Evolutionary conservation across 23 red algal genomes (phyloP), one percentile per base, ranked within the genome.

Genomic region (Gracilaria domingensis): DNA sequence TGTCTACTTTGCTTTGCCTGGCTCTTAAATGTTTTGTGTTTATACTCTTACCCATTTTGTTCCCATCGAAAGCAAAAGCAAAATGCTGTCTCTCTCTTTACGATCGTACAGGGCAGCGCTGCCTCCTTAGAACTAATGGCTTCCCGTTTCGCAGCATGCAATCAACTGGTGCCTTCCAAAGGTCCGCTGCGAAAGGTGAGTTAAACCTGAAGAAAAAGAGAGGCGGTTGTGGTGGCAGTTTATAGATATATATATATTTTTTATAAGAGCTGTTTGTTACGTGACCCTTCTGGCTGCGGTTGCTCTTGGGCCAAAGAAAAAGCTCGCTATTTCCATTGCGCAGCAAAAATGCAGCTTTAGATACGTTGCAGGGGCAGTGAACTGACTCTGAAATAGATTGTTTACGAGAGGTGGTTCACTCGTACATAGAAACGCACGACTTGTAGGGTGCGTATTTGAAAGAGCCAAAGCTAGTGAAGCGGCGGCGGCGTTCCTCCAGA

Each of bases 1-100:
- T 37, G 30, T 69, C 1, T 18, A 32, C 17, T 36, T 4, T 37
- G 33, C 12, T 69, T 37, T 32, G 64, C 26, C 38, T 28, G 7
- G 17, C 60, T 69, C 64, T 17, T 69, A 69, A 69, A 69, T 69
- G 64, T 69, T n/a, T 69, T 69, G 32, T 69, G 64, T 69, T 69
- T 37, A 69, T 69, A 69, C 17, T 18, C 64, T 69, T 18, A 37
- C n/a, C n/a, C n/a, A n/a, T n/a, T n/a, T n/a, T n/a, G n/a, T n/a
- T n/a, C n/a, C n/a, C n/a, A n/a, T n/a, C n/a, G n/a, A n/a, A n/a
- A n/a, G 8, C 7, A 66, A 66, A 0, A 5, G 45, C 5, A 48
- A 48, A 48, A 12, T 48, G 12, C 45, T 48, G 51, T 14, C 9
- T 14, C 9, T 17, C 8, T 55, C 51, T 14, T 8, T 16, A 1